Conservation (phyloP, 108 stramenopile genomes). For the Hondaea fermentalgiana region DNA sequence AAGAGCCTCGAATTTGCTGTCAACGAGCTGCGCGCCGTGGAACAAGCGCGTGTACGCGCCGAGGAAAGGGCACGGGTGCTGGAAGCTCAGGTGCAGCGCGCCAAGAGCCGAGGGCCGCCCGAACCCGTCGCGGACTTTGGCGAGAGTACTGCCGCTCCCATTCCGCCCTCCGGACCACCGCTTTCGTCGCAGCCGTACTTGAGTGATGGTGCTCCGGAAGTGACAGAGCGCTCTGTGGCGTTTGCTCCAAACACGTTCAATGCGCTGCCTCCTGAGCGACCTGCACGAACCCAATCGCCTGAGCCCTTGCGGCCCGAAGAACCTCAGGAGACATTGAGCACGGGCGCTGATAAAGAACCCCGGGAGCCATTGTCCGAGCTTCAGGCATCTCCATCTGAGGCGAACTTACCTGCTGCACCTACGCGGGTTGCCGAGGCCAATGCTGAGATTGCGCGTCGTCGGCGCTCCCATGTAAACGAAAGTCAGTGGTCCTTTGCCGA, state of each 20-base stretch:
- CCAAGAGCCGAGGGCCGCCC: not conserved
- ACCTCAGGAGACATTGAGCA: too few species aligned
- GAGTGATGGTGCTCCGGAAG: too few species aligned
- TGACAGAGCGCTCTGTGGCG: too few species aligned
- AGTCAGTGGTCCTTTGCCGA: constrained; percentile 13
- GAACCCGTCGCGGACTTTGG: not conserved
- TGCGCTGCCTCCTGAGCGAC: too few species aligned
- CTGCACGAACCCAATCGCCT: too few species aligned
- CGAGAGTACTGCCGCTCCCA: not conserved
- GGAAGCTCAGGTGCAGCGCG: not conserved
- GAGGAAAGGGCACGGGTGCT: not conserved
- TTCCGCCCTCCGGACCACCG: too few species aligned
- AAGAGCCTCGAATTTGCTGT: not conserved
- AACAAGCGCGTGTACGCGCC: not conserved
- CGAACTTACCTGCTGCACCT: not conserved
- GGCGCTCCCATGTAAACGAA: not conserved
- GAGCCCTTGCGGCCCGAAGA: too few species aligned
- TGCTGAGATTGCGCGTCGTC: not conserved
- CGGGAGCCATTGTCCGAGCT: too few species aligned
- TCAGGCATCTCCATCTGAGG: not conserved
- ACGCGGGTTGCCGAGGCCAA: not conserved
- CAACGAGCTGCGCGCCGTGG: not conserved
- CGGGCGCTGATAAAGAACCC: too few species aligned
- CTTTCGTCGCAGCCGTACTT: too few species aligned
- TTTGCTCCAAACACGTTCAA: too few species aligned